Base-by-base conservation (phyloP, 805 yeast genomes). In the Candida silvicultrix region DNA sequence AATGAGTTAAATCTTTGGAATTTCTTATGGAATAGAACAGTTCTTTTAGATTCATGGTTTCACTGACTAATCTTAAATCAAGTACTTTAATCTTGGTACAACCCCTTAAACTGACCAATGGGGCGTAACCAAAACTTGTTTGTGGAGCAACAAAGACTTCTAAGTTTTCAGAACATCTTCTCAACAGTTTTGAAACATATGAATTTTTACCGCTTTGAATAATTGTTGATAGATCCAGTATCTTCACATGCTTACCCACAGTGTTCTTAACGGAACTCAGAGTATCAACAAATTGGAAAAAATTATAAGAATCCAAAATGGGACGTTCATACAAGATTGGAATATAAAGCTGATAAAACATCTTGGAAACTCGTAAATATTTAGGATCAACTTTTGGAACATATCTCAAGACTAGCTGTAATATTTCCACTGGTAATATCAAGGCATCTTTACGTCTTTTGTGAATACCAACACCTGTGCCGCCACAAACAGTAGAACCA, bases 131-230 rank as follows among this genome's bases (percentile, higher is more conserved):
- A 69, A 94, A 92, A 67, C 95, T 85, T 29, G 97, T 83, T 60
- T 92, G 98, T 3, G 98, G 96, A 0, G 98, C 97, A 8, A 85
- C 76, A 56, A 94, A 89, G 11, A 73, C 68, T 51, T 80, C 77
- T 42, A 94, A 67, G 35, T 72, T 75, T 18, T 73, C 62, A 9
- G 89, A 77, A 45, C 96, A 86, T 37, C 96, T 73, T 56, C 95
- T 78, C 45, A 94, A 68, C 7, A 94, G 62, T 52, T 86, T 83
- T 0, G 97, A 88, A 12, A 92, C 89, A 62, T 74, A 85, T 5
- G 97, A 92, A 64, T 89, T 94, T 62, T 87, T 89, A 12, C 98
- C 98, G 34, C 88, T 75, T 64, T 94, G 98, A 49, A 89, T 80
- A 41, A 90, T 88, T 39, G 78, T 74, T 10, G 95, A 76, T 34